Conservation (phyloP, 345 rosid species). For the Eucalyptus fibrosa region DNA sequence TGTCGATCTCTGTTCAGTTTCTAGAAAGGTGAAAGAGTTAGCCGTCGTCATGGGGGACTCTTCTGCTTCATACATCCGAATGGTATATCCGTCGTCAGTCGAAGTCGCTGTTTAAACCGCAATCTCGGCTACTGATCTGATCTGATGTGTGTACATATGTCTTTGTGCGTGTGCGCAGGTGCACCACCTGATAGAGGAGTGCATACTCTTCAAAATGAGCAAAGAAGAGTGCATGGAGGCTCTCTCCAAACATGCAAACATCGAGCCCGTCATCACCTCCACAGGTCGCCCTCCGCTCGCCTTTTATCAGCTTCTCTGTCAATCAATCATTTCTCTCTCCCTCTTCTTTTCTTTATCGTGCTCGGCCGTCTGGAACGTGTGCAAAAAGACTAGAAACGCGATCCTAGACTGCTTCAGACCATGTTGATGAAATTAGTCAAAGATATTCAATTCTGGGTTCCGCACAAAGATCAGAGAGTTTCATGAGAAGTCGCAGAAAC, state of each 20-base stretch:
- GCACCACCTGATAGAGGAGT: conserved; percentile 87
- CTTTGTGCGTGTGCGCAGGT: conserved; percentile 27
- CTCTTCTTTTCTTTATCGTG: background rate
- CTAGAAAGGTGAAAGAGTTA: background rate
- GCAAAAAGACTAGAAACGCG: background rate
- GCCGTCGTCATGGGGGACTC: conserved; percentile 28
- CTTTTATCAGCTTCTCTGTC: background rate
- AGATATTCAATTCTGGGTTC: background rate
- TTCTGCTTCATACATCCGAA: conserved; percentile 51
- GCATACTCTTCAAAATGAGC: conserved; percentile 74
- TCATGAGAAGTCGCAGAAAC: background rate
- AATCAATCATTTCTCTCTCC: background rate
- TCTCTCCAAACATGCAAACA: conserved; percentile 76
- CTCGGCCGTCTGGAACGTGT: background rate
- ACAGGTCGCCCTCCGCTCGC: conserved; percentile 15
- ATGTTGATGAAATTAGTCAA: background rate
- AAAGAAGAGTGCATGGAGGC: conserved; percentile 94
- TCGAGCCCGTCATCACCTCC: conserved; percentile 74
- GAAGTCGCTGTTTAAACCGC: background rate
- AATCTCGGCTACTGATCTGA: background rate
- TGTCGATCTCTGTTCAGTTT: background rate
- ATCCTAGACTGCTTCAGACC: background rate
- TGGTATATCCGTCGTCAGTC: conserved; percentile 11
- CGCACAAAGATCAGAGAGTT: background rate
- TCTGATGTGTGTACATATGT: background rate